Percentiles rank a stretch among this genome's conserved stretches.
These are phyloP conservation scores for Metrosideros polymorpha DNA, from an alignment of 441 rosid genomes.

Conservation along the genomic window DNA sequence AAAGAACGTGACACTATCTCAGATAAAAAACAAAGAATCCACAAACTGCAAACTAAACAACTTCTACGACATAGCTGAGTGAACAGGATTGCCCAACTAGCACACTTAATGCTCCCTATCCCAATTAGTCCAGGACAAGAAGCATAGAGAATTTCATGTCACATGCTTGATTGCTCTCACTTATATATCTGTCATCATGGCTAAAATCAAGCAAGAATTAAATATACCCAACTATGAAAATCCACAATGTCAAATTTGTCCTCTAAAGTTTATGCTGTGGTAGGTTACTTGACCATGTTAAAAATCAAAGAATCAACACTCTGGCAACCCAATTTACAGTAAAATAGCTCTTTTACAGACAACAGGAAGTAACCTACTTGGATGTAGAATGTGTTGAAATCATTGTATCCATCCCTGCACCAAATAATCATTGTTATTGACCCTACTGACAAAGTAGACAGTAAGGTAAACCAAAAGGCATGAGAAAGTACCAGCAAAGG, in stretches of 20 bases:
- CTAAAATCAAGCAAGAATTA: not conserved
- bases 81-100: not conserved
- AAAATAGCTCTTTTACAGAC: not conserved
- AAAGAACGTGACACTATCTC: not conserved
- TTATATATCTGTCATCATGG: not conserved
- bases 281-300: not conserved
- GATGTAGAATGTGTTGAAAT: slow-evolving; percentile 98
- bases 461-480: not conserved
- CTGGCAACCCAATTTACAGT: not conserved
- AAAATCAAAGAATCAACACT: not conserved
- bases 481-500: not conserved
- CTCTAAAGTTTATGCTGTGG: not conserved
- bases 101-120: not conserved
- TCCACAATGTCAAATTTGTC: not conserved
- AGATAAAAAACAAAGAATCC: not conserved
- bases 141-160: not conserved
- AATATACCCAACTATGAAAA: not conserved
- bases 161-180: not conserved
- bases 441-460: not conserved
- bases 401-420: slow-evolving; percentile 98
- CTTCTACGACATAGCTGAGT: not conserved
- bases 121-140: not conserved
- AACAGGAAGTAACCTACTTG: slow-evolving; percentile 57
- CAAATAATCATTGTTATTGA: slow-evolving; percentile 12
- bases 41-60: not conserved